Conservation (phyloP, 768 basidiomycete genomes). For the Auriscalpium orientale region DNA sequence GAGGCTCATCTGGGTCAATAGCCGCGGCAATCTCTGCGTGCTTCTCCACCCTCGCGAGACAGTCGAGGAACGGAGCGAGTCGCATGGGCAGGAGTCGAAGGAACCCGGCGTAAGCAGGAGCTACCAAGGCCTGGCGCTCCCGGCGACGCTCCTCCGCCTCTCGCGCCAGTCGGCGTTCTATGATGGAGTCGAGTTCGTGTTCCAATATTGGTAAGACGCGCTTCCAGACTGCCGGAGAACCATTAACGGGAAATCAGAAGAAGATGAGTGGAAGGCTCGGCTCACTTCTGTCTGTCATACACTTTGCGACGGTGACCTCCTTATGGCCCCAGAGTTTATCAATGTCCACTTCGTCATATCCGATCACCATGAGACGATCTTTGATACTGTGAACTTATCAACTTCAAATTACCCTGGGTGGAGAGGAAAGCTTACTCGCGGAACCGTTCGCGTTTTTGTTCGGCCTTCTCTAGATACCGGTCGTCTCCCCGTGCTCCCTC, state of each 20-base stretch:
- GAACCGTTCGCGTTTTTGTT: slow-evolving; percentile 5
- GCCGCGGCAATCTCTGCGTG: neutral
- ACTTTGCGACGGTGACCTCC: slow-evolving; percentile 6
- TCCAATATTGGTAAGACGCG: neutral
- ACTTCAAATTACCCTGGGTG: neutral
- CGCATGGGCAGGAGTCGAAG: neutral
- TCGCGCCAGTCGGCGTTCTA: neutral
- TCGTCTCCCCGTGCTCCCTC: slow-evolving; percentile 1
- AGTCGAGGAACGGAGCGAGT: neutral
- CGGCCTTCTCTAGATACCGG: neutral
- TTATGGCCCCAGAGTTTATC: neutral
- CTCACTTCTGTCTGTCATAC: slow-evolving; percentile 8
- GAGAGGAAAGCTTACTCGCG: neutral
- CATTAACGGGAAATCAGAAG: too few species aligned
- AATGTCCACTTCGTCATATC: slow-evolving; percentile 1
- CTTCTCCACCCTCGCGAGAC: neutral
- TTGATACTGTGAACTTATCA: slow-evolving; percentile 2
- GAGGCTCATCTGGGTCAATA: neutral
- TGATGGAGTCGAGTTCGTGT: neutral
- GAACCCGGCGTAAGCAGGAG: neutral
- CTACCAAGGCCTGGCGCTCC: neutral
- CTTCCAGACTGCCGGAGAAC: neutral
- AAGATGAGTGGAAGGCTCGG: neutral
- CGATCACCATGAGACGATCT: neutral
- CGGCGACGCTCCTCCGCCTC: neutral